A percentile compares a stretch with the other conserved stretches of the same genome.
Evolutionary conservation across 495 filamentous ascomycete species (phyloP).

Genomic region (Gamarada debralockiae): DNA sequence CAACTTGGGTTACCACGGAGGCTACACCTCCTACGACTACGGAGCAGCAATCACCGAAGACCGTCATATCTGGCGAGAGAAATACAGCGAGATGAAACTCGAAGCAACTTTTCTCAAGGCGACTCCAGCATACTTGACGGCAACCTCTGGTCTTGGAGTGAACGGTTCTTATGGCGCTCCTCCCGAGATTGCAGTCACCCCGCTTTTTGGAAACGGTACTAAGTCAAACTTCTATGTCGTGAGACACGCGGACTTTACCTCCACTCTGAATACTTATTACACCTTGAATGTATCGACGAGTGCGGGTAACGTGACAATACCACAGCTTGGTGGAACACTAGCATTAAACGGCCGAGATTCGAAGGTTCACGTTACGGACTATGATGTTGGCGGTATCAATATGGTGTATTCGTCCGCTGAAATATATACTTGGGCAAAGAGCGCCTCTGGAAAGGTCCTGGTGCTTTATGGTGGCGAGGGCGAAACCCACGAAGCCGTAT

Average conservation of each 20-base stretch:
- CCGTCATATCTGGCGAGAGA: slow-evolving; percentile 60
- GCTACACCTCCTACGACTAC: slow-evolving; percentile 63
- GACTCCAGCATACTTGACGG: slow-evolving; percentile 56
- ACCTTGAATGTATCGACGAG: slow-evolving; percentile 57
- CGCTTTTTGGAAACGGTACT: slow-evolving; percentile 47
- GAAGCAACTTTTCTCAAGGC: slow-evolving; percentile 65
- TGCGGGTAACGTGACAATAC: slow-evolving; percentile 54
- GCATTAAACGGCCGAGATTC: slow-evolving; percentile 67
- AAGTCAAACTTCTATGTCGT: slow-evolving; percentile 57
- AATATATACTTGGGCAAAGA: slow-evolving; percentile 63
- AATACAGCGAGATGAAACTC: slow-evolving; percentile 73
- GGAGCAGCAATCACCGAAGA: slow-evolving; percentile 61
- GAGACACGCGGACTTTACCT: slow-evolving; percentile 59
- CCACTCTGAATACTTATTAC: slow-evolving; percentile 51
- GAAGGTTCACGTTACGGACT: slow-evolving; percentile 67
- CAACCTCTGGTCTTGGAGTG: slow-evolving; percentile 16
- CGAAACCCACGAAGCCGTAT: slow-evolving; percentile 63
- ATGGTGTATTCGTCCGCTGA: slow-evolving; percentile 72
- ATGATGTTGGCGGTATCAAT: slow-evolving; percentile 53
- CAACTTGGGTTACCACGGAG: slow-evolving; percentile 62
- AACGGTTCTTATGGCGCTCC: slow-evolving; percentile 33
- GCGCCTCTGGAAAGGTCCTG: slow-evolving; percentile 51
- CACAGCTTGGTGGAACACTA: slow-evolving; percentile 54
- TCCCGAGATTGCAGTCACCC: slow-evolving; percentile 51
- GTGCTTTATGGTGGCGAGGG: slow-evolving; percentile 62